Conservation (phyloP, 495 filamentous ascomycete species). For the Penicillium alfredii region DNA sequence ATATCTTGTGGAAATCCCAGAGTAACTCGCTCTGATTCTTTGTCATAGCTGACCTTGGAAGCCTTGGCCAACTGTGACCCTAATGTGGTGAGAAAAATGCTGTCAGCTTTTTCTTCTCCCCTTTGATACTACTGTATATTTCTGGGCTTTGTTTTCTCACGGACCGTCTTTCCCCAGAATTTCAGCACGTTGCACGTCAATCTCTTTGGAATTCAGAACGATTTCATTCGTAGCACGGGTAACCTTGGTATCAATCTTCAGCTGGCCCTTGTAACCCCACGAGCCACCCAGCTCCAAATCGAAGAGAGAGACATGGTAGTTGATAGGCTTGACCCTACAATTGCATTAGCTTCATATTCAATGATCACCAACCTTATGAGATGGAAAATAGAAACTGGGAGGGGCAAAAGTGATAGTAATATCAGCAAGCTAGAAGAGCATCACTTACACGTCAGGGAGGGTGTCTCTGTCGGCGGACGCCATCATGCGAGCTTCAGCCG, state of each 20-base stretch:
- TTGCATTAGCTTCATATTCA: constrained; percentile 4
- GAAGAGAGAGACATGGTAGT: constrained; percentile 78
- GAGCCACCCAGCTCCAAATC: constrained; percentile 65
- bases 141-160: too few relatives aligned
- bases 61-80: constrained; percentile 47
- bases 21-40: constrained; percentile 69
- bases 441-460: constrained; percentile 46
- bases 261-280: constrained; percentile 79
- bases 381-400: too few relatives aligned
- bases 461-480: constrained; percentile 45
- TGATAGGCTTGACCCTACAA: constrained; percentile 66
- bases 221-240: constrained; percentile 60
- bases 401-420: too few relatives aligned
- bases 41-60: constrained; percentile 67
- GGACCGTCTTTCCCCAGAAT: constrained; percentile 30
- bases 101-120: constrained; percentile 5
- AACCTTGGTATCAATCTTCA: constrained; percentile 59
- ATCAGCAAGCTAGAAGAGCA: too few relatives aligned
- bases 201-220: constrained; percentile 59
- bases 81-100: constrained; percentile 6
- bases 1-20: constrained; percentile 66
- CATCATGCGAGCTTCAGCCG: constrained; percentile 41
- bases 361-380: too few relatives aligned
- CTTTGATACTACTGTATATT: not conserved
- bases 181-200: constrained; percentile 35